These are phyloP conservation scores for Petrea volubilis DNA, from an alignment of 257 asterid genomes.

Conservation along the genomic window DNA sequence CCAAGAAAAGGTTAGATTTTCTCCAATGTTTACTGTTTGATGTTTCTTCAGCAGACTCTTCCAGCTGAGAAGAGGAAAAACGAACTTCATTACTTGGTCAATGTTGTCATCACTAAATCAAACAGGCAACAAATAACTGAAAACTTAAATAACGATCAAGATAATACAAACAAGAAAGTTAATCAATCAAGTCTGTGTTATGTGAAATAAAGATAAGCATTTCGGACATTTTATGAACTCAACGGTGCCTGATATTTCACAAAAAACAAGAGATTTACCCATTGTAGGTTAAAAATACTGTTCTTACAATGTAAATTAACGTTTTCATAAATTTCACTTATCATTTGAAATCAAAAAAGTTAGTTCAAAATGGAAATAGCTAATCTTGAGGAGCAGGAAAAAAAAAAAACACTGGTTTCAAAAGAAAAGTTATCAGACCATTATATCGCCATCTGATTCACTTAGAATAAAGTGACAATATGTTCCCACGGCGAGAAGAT, in stretches of 20 bases:
- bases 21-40: constrained; percentile 61
- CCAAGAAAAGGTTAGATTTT: constrained; percentile 72
- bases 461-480: constrained; percentile 26
- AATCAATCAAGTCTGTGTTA: no score
- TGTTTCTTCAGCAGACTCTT: constrained; percentile 51
- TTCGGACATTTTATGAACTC: no score
- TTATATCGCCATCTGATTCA: background rate
- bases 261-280: background rate
- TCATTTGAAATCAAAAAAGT: background rate
- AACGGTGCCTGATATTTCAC: no score
- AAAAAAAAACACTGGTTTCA: background rate
- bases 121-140: background rate
- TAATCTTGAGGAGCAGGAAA: background rate
- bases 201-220: background rate
- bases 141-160: background rate
- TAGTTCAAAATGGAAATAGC: background rate
- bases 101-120: background rate
- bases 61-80: constrained; percentile 40
- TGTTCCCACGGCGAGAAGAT: constrained; percentile 3
- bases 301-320: no score
- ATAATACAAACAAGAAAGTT: background rate
- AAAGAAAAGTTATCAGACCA: background rate
- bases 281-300: background rate
- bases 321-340: no score
- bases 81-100: background rate